These are phyloP conservation scores for Trichoderma atrobrunneum DNA, from an alignment of 2,329 filamentous ascomycete species.

Conservation along the genomic window DNA sequence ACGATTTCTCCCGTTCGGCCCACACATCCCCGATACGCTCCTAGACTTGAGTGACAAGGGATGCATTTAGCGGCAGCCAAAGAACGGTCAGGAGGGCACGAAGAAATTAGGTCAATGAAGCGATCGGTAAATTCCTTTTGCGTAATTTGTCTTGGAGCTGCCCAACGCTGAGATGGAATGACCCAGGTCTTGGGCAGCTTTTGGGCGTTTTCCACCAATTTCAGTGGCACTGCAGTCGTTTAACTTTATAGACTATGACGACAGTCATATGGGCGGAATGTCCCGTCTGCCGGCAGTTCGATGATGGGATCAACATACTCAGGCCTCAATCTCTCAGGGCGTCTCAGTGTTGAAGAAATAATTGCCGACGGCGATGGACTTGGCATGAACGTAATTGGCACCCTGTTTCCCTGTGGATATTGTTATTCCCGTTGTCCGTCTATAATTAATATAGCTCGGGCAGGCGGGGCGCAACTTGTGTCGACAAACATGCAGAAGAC, in stretches of 20 bases:
- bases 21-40: conserved; percentile 12
- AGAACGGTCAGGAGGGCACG: conserved; percentile 13
- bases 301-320: background rate
- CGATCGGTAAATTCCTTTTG: background rate
- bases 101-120: background rate
- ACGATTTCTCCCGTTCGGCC: conserved; percentile 11
- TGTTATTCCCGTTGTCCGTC: conserved; percentile 13
- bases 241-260: background rate
- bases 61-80: conserved; percentile 3
- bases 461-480: background rate
- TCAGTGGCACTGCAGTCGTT: background rate
- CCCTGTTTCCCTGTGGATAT: background rate
- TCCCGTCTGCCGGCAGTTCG: background rate
- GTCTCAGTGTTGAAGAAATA: background rate
- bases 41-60: background rate
- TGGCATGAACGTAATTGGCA: background rate
- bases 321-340: background rate
- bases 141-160: background rate
- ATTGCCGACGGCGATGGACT: background rate
- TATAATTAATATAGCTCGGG: background rate
- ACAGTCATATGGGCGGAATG: background rate
- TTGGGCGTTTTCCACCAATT: background rate
- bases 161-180: background rate
- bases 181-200: background rate
- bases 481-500: background rate